A percentile compares a stretch with the other conserved stretches of the same genome.
phyloP scores from a whole-genome alignment of 208 protist genomes.

The Trypanosoma congolense region DNA sequence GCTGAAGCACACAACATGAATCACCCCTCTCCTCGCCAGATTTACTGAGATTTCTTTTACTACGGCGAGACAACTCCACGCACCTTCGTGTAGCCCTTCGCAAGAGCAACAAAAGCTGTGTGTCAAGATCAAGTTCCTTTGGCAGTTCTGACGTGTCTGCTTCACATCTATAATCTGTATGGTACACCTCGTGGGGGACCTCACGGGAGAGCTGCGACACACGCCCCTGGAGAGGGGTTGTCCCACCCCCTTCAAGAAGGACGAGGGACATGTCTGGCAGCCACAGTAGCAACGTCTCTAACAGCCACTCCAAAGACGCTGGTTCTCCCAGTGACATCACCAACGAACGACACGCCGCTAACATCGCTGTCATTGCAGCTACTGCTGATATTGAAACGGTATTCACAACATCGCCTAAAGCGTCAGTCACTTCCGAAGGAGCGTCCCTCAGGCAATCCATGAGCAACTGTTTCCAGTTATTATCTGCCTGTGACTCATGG shows the following conservation, averaged over 20 bases:
- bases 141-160: not conserved
- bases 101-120: slow-evolving; percentile 15
- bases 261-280: slow-evolving; percentile 17
- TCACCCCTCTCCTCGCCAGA: not conserved
- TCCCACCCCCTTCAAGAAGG: not conserved
- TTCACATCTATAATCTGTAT: not conserved
- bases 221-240: not conserved
- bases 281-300: slow-evolving; percentile 15
- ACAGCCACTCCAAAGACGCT: slow-evolving; percentile 3
- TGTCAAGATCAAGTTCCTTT: slow-evolving; percentile 9
- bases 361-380: slow-evolving; percentile 8
- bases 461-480: slow-evolving; percentile 6
- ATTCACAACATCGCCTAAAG: slow-evolving; percentile 7
- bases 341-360: slow-evolving; percentile 7
- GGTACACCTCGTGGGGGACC: slow-evolving; percentile 14
- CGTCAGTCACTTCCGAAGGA: slow-evolving; percentile 2
- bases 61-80: not conserved
- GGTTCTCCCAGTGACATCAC: not conserved
- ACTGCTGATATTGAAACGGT: slow-evolving; percentile 11
- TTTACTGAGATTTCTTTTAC: not conserved
- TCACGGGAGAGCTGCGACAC: slow-evolving; percentile 10
- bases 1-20: not conserved
- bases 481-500: not conserved
- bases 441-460: slow-evolving; percentile 4
- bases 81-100: slow-evolving; percentile 6